These are phyloP conservation scores for Teratosphaeria epicoccoides DNA, from an alignment of 2,329 filamentous ascomycete species.

Conservation along the genomic window DNA sequence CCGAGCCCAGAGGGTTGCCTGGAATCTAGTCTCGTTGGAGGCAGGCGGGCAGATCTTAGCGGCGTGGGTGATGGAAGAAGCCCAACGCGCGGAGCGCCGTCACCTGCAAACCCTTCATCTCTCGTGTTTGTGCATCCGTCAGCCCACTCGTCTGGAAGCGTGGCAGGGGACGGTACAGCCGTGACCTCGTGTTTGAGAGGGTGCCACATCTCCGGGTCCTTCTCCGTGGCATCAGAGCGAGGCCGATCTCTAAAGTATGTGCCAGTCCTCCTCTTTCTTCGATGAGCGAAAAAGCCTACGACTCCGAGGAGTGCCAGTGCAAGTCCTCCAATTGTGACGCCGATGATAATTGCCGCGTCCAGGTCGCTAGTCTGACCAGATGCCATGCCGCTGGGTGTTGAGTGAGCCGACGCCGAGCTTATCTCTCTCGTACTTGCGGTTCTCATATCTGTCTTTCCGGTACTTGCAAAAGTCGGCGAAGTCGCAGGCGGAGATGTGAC, in stretches of 20 bases:
- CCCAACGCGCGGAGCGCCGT: not conserved
- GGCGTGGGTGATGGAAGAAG: conserved; percentile 4
- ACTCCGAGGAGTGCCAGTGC: conserved; percentile 5
- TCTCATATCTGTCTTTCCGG: not conserved
- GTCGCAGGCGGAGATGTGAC: conserved; percentile 1
- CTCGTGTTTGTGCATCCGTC: conserved; percentile 1
- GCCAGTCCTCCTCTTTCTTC: conserved; percentile 5
- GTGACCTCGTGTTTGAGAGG: not conserved
- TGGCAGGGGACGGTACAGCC: not conserved
- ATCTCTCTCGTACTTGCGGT: not conserved
- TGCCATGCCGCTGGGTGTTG: not conserved
- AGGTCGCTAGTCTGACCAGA: conserved; percentile 1
- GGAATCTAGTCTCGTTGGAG: not conserved
- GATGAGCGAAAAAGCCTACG: conserved; percentile 2
- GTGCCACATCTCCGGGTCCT: conserved; percentile 6
- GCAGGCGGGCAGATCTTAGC: conserved; percentile 3
- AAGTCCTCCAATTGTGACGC: conserved; percentile 6
- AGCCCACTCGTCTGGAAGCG: not conserved
- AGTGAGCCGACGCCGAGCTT: not conserved
- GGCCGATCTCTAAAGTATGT: conserved; percentile 5
- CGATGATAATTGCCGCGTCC: conserved; percentile 8
- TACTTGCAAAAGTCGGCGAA: not conserved
- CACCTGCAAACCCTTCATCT: not conserved
- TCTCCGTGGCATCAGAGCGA: conserved; percentile 2
- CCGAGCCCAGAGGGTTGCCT: not conserved